These are phyloP conservation scores for Arxiozyma telluris DNA, from an alignment of 1,139 yeast genomes.

Conservation along the genomic window DNA sequence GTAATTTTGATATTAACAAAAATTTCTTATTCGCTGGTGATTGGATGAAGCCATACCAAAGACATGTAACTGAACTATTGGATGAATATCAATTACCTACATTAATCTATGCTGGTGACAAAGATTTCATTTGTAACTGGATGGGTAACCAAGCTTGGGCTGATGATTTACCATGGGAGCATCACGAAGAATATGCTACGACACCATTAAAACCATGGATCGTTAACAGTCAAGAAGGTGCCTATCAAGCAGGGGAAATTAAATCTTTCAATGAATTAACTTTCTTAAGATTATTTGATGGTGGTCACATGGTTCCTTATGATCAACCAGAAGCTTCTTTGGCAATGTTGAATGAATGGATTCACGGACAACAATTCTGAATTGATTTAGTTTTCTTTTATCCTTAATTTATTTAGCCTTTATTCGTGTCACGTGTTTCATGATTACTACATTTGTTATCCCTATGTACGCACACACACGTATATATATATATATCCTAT, in stretches of 20 bases:
- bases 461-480: background rate
- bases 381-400: background rate
- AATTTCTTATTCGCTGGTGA: constrained; percentile 82
- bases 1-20: constrained; percentile 78
- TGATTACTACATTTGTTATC: background rate
- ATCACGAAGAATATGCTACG: constrained; percentile 42
- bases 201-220: constrained; percentile 36
- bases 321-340: constrained; percentile 71
- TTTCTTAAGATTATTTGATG: constrained; percentile 53
- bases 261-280: constrained; percentile 49
- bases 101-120: constrained; percentile 75
- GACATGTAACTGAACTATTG: constrained; percentile 48
- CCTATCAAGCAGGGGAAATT: constrained; percentile 44
- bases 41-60: constrained; percentile 83
- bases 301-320: constrained; percentile 73
- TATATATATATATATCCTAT: too few relatives aligned
- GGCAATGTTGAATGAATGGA: constrained; percentile 76
- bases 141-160: constrained; percentile 83
- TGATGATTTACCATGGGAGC: constrained; percentile 57
- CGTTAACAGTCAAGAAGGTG: constrained; percentile 44
- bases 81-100: constrained; percentile 52
- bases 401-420: background rate
- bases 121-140: constrained; percentile 83
- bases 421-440: background rate
- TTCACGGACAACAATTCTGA: constrained; percentile 34